phyloP scores from a whole-genome alignment of 805 yeast genomes.

The Candida glaebosa region DNA sequence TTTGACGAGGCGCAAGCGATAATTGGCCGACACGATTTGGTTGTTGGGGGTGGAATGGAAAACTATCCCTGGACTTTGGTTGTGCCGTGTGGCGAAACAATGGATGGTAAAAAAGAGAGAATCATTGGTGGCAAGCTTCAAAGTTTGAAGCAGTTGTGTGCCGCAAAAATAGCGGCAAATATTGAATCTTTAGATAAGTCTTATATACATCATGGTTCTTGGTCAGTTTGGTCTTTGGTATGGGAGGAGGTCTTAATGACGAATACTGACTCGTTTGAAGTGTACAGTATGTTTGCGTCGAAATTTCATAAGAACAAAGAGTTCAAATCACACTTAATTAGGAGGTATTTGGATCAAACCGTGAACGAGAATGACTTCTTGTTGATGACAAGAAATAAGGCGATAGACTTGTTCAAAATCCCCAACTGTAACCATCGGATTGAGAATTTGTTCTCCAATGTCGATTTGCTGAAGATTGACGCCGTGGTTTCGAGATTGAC shows the following conservation, averaged over 20 bases:
- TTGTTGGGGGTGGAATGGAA: neutral
- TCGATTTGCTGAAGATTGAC: slow-evolving; percentile 20
- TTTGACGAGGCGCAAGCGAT: neutral
- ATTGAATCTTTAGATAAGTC: slow-evolving; percentile 17
- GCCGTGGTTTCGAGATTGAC: slow-evolving; percentile 15
- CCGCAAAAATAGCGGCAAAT: slow-evolving; percentile 26
- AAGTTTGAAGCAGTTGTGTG: slow-evolving; percentile 22
- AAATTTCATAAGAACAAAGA: slow-evolving; percentile 13
- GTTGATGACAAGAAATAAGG: slow-evolving; percentile 6
- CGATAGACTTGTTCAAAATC: slow-evolving; percentile 12
- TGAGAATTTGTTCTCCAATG: slow-evolving; percentile 33
- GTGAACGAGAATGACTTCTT: neutral
- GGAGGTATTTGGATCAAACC: neutral
- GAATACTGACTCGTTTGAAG: slow-evolving; percentile 27
- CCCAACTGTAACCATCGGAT: slow-evolving; percentile 26
- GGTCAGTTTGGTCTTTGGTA: slow-evolving; percentile 26
- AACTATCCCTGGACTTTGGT: neutral
- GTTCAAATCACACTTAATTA: slow-evolving; percentile 24
- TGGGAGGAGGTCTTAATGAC: slow-evolving; percentile 27
- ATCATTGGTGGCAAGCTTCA: slow-evolving; percentile 5
- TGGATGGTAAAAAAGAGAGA: neutral
- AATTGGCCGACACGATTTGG: neutral
- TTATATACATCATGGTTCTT: slow-evolving; percentile 20
- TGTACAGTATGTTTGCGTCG: slow-evolving; percentile 26
- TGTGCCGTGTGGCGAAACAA: neutral